Evolutionary conservation across 805 yeast species (phyloP), one percentile per base, ranked within the genome.

Genomic region (Candida yuanshanica): DNA sequence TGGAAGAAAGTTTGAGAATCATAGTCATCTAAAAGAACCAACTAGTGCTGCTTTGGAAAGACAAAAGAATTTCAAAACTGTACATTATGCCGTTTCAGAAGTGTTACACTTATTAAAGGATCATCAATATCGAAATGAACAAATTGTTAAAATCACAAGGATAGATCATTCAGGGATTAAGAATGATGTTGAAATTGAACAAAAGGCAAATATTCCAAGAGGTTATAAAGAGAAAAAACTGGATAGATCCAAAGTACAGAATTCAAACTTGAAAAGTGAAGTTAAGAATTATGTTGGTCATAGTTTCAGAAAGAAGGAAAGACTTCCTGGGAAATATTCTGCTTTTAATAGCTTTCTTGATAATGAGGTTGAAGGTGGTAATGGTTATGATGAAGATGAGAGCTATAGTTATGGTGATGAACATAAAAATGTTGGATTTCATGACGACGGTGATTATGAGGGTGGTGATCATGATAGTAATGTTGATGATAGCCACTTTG

Each of bases 251-350:
- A 50, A 52, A 26, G 5, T 52, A 3, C 23, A 34, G 17, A 31
- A 46, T 14, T 50, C 55, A 17, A 52, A 52, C 32, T 5, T 41
- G n/a, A 47, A 49, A 24, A 37, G 42, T 18, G 45, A 43, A 37
- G 29, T 47, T 2, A 41, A 41, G 24, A 52, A 50, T 20, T 11
- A 45, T 7, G 8, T 40, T 7, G 17, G 39, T 5, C 54, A 50
- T 38, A 17, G 29, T 6, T 24, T 27, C 4, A 43, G 33, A 14
- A 20, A 7, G 14, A 43, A 43, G 33, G 43, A 45, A 21, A 10
- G 7, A 4, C 14, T 36, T 7, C 48, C 48, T 4, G 52, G 47
- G 3, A 1, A 8, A 1, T 51, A 49, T n/a, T 10, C 6, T 8
- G 12, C 20, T 4, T 31, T 31, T 17, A 21, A 14, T 31, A 23